Evolutionary conservation across 1,284 basidiomycete genomes (phyloP).

Genomic region (Termitomyces sp.): DNA sequence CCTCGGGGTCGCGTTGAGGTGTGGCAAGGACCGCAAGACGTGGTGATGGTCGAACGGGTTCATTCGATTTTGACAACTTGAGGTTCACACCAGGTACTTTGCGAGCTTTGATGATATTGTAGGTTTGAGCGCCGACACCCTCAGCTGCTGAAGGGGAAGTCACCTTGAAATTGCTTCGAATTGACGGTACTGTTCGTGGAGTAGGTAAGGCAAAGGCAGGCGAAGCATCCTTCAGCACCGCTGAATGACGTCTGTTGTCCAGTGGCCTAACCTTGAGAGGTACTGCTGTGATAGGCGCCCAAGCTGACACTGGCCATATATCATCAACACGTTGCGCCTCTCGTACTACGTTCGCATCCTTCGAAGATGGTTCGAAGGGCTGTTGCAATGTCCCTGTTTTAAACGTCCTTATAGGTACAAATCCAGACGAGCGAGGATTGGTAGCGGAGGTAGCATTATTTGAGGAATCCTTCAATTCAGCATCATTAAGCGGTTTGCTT

Average conservation of each 20-base stretch:
- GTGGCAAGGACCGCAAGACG: constrained; percentile 30
- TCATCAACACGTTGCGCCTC: constrained; percentile 34
- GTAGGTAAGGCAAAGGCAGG: constrained; percentile 15
- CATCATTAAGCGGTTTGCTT: not conserved
- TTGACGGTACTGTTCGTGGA: constrained; percentile 20
- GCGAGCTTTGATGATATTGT: constrained; percentile 11
- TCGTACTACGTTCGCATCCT: constrained; percentile 27
- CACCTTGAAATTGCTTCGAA: constrained; percentile 21
- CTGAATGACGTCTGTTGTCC: constrained; percentile 13
- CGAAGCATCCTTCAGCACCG: constrained; percentile 14
- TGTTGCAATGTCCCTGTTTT: constrained; percentile 32
- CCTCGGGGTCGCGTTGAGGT: constrained; percentile 32
- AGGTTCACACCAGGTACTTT: constrained; percentile 1
- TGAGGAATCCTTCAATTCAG: not conserved
- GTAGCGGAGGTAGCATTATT: constrained; percentile 36
- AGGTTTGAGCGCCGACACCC: constrained; percentile 13
- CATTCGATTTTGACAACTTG: constrained; percentile 5
- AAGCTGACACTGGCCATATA: constrained; percentile 27
- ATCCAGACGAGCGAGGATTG: constrained; percentile 69
- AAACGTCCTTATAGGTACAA: constrained; percentile 57
- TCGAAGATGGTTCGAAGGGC: constrained; percentile 16
- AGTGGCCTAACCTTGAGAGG: too few relatives aligned
- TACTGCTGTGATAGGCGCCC: not conserved
- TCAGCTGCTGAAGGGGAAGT: constrained; percentile 29
- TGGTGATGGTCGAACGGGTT: constrained; percentile 13